Evolutionary conservation across 352 stramenopile species (phyloP).

Genomic region (Plasmopara halstedii): DNA sequence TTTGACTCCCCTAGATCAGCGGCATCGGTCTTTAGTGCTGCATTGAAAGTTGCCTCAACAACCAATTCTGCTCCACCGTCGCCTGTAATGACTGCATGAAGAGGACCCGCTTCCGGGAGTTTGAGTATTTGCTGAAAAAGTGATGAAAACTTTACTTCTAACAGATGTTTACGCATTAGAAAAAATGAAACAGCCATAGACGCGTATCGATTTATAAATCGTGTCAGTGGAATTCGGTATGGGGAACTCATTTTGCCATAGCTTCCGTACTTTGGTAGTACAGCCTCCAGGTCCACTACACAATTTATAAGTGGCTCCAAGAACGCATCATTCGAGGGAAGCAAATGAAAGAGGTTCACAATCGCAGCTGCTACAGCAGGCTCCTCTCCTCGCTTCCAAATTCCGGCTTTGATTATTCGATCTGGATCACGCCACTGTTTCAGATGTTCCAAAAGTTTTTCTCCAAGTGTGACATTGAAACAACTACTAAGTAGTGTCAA

Average conservation of each 20-base stretch:
- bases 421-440: conserved; percentile 91
- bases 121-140: conserved; percentile 94
- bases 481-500: conserved; percentile 92
- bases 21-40: conserved; percentile 48
- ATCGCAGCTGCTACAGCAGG: conserved; percentile 92
- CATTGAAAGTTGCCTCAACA: conserved; percentile 89
- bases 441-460: conserved; percentile 96
- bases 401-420: conserved; percentile 86
- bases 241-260: conserved; percentile 86
- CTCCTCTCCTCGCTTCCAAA: conserved; percentile 92
- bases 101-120: conserved; percentile 73
- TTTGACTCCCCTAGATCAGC: conserved; percentile 31
- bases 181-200: conserved; percentile 83
- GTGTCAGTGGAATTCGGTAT: conserved; percentile 88
- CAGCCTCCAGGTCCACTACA: conserved; percentile 91
- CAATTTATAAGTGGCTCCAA: conserved; percentile 93
- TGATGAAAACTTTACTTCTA: conserved; percentile 85
- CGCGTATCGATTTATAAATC: conserved; percentile 91
- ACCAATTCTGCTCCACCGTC: conserved; percentile 86
- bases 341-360: conserved; percentile 93
- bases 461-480: conserved; percentile 97
- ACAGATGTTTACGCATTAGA: conserved; percentile 73
- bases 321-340: conserved; percentile 93
- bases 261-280: conserved; percentile 87
- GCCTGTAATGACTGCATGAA: conserved; percentile 85